Evolutionary conservation across 108 stramenopile genomes (phyloP), one percentile per base, ranked within the genome.

Genomic region (Cyclotella choctawhatcheeana): DNA sequence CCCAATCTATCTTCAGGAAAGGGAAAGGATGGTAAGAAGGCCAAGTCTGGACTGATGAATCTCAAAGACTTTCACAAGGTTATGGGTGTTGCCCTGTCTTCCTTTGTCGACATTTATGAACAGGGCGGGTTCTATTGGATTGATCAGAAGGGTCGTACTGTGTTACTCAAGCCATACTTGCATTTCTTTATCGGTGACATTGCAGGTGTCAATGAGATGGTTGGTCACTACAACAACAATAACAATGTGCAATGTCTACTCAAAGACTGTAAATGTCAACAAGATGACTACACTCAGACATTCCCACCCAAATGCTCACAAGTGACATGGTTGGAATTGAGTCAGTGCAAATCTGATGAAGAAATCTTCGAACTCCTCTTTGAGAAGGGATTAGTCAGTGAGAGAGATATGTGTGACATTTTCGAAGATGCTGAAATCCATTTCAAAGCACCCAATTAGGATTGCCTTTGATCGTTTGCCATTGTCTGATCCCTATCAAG

Each of bases 151-250:
- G 47, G 47, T n/a, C 4, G 18, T 4, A n/a, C 12, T n/a, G n/a
- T 48, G 4, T n/a, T 48, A 4, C 17, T 48, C 16, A 48, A 48
- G 47, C 47, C 47, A n/a, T 48, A 8, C 17, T 4, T 48, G 8
- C 47, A 48, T n/a, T n/a, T 48, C 17, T 48, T 48, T n/a, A n/a
- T 48, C 18, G 47, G 47, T 17, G 47, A 48, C 47, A 48, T 48
- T 8, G 47, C 17, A n/a, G 8, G 47, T 4, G 8, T 8, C 16
- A 48, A 48, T n/a, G 47, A 48, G 17, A 48, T 48, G 47, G 18
- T 48, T 40, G 37, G 37, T 40, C 37, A 40, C 12, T 40, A 40
- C 37, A 40, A 40, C 37, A 40, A 6, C 6, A n/a, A n/a, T n/a
- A 40, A 12, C 37, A 40, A 40, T 10, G 37, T 12, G 8, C 6